Percentiles rank a stretch among this genome's conserved stretches.
Evolutionary conservation across 768 basidiomycete genomes (phyloP).

Genomic region (Kwoniella heveanensis): DNA sequence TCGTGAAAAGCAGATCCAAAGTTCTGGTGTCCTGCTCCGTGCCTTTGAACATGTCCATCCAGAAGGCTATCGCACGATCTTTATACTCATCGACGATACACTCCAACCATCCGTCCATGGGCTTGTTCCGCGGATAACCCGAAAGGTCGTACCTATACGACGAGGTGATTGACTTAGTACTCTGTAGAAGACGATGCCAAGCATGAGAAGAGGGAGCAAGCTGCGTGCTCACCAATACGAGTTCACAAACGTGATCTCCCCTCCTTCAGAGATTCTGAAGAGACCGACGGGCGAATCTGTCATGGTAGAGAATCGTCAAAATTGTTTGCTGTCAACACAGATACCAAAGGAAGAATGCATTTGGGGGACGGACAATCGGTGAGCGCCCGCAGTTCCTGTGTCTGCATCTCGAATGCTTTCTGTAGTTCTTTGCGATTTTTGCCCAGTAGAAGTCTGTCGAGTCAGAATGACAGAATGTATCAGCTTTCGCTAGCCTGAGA

Average conservation of each 20-base stretch:
- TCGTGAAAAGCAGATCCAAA: conserved; percentile 35
- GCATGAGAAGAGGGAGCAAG: too few species aligned
- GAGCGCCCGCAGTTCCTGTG: conserved; percentile 48
- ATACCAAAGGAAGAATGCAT: too few species aligned
- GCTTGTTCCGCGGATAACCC: conserved; percentile 21
- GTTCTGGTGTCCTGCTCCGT: conserved; percentile 9
- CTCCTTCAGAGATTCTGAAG: conserved; percentile 37
- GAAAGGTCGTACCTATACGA: conserved; percentile 19
- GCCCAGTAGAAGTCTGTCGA: conserved; percentile 53
- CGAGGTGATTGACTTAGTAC: neutral
- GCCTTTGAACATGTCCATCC: conserved; percentile 13
- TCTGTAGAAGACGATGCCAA: too few species aligned
- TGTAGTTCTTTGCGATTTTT: conserved; percentile 48
- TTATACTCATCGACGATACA: conserved; percentile 9
- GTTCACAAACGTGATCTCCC: conserved; percentile 35
- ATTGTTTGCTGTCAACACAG: too few species aligned
- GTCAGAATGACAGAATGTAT: too few species aligned
- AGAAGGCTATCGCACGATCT: conserved; percentile 10
- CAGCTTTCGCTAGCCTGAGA: too few species aligned
- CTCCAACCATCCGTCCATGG: conserved; percentile 21
- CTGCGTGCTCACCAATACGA: conserved; percentile 28
- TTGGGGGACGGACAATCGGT: conserved; percentile 36
- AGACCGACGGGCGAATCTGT: conserved; percentile 50
- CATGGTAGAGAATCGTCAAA: neutral
- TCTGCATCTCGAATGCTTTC: conserved; percentile 40